phyloP scores from a whole-genome alignment of 495 filamentous ascomycete species.

The Neurospora sp. region DNA sequence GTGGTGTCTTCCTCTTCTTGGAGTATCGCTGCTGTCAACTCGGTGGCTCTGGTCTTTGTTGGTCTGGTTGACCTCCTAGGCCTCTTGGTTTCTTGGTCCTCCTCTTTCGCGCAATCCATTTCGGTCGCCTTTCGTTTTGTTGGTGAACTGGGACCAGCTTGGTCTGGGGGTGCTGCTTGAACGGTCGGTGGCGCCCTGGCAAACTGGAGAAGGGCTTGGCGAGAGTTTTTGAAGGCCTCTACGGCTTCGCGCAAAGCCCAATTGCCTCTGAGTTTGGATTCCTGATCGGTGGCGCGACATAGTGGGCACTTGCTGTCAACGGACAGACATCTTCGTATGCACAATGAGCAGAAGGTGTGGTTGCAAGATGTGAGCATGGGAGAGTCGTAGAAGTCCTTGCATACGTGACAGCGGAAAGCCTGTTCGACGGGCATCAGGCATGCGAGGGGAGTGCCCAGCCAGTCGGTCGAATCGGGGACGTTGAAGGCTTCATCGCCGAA shows the following conservation, averaged over 20 bases:
- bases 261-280: conserved; percentile 73
- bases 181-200: conserved; percentile 34
- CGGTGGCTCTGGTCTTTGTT: conserved; percentile 27
- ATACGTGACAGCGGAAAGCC: conserved; percentile 86
- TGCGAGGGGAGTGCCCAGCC: conserved; percentile 69
- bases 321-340: conserved; percentile 75
- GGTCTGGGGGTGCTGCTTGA: neutral
- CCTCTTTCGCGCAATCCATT: conserved; percentile 26
- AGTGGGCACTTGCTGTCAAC: conserved; percentile 77
- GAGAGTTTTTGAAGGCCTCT: conserved; percentile 58
- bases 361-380: conserved; percentile 91
- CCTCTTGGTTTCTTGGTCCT: conserved; percentile 28
- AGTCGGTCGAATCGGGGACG: conserved; percentile 85
- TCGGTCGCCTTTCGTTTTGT: conserved; percentile 45
- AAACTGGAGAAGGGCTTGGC: conserved; percentile 51
- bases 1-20: conserved; percentile 21
- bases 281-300: conserved; percentile 68
- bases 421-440: conserved; percentile 68
- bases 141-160: conserved; percentile 2
- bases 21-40: conserved; percentile 26
- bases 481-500: conserved; percentile 35
- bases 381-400: conserved; percentile 91
- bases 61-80: conserved; percentile 34
- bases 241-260: conserved; percentile 75
- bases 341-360: conserved; percentile 94